Evolutionary conservation across 2,329 filamentous ascomycete species (phyloP), one percentile per base, ranked within the genome.

Genomic region (Rugonectria rugulosa): DNA sequence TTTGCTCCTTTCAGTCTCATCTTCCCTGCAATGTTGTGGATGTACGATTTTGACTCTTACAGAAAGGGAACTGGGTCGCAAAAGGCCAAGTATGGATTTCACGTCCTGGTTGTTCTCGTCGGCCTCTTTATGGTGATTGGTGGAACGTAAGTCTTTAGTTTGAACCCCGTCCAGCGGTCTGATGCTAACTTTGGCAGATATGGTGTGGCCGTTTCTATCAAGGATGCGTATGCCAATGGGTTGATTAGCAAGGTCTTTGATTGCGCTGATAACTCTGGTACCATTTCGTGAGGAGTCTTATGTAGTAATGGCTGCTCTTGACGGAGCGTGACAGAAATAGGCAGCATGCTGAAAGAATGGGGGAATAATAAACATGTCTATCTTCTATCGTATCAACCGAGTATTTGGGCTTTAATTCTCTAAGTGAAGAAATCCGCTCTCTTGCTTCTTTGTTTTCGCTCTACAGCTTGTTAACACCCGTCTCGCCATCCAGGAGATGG

Each of bases 1-100:
- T 69, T 67, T 37, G 70, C 70, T 0, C 69, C 69, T 27, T 68
- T 72, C n/a, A 66, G 60, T 31, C 51, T 71, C 2, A 60, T 68
- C 7, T 60, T 70, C 36, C 70, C 68, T 1, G 69, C 60, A 5
- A 56, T 68, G 15, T 61, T 72, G 15, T 66, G 64, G 63, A 52
- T 66, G 53, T 45, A 65, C 10, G 67, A 70, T 43, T 64, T 64
- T 41, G 24, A 49, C 15, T 32, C 52, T 5, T 67, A 65, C 50
- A 59, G 60, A 19, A 58, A 41, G 2, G 66, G 60, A 15, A 61
- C 47, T 8, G 21, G 45, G 0, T 15, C 15, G 11, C 38, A 66
- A 32, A 63, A 62, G 53, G 45, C 45, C 10, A 46, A 54, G n/a
- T 68, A 66, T 27, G 58, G 51, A 12, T 52, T 68, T n/a, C 67